Evolutionary conservation across 495 filamentous ascomycete species (phyloP), one percentile per base, ranked within the genome.

Genomic region (Talaromyces adpressus): DNA sequence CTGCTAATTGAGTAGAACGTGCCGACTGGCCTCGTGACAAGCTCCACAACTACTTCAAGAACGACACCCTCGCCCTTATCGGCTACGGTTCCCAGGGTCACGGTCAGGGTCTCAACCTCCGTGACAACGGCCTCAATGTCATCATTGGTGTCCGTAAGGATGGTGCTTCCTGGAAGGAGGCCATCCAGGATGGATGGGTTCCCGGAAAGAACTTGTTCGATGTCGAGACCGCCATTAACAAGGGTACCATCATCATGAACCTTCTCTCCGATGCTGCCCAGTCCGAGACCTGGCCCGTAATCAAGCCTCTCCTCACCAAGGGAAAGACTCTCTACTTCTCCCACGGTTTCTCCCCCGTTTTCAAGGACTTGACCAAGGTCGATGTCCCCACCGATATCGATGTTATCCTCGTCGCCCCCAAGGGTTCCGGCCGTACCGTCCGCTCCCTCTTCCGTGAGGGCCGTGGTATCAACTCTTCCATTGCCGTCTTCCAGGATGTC

Each of bases 261-360:
- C 84, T 98, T 63, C 91, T 98, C 77, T 90, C 85, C 74, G 94
- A 98, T 77, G 94, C 94, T 70, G 94, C 94, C 68, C 94, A 98
- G 85, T 89, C 84, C 77, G 93, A 97, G 87, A 98, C 94, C 62
- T 98, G 94, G 94, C 94, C 95, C 67, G 79, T 86, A 61, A 94
- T 98, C 82, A 98, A 97, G 87, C 95, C 94, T 72, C 87, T 94
- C 75, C 81, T 98, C 73, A 95, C 90, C 81, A 95, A 97, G 89
- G 95, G 90, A 81, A 98, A 98, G 92, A 98, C 94, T 54, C 89
- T 98, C 71, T 98, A 98, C 88, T 98, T 98, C 88, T 97, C 94
- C 61, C 94, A 98, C 86, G 94, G 94, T 76, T 98, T 98, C 90
- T 98, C 94, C 65, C 94, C 94, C 72, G 93, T 98, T 78, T 98